phyloP scores from a whole-genome alignment of 1,139 yeast species.

The Schizosaccharomyces versatilis region DNA sequence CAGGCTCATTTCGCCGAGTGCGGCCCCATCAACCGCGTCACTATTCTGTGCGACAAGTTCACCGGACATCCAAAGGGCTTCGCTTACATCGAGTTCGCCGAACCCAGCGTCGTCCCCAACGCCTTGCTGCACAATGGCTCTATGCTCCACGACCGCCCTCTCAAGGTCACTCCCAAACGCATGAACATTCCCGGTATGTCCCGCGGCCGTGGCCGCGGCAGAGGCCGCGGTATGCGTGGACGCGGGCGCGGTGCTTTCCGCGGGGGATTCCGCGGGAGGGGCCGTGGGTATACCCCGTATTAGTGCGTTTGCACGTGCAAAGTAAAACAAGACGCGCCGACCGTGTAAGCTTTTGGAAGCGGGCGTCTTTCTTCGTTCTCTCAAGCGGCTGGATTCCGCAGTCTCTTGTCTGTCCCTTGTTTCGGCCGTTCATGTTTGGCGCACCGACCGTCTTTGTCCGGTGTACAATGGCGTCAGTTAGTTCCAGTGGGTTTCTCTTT shows the following conservation, averaged over 20 bases:
- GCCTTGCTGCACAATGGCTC: conserved; percentile 51
- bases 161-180: conserved; percentile 55
- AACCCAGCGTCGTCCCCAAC: conserved; percentile 35
- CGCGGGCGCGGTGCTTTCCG: conserved; percentile 21
- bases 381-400: background rate
- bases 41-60: conserved; percentile 46
- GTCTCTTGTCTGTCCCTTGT: background rate
- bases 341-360: too few relatives aligned
- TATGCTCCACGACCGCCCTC: conserved; percentile 40
- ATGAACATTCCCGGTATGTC: conserved; percentile 55
- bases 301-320: conserved; percentile 2
- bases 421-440: background rate
- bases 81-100: conserved; percentile 64
- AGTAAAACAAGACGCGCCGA: background rate
- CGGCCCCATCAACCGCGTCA: conserved; percentile 66
- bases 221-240: conserved; percentile 28
- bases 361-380: too few relatives aligned
- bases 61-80: conserved; percentile 71
- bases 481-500: background rate
- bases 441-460: background rate
- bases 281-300: conserved; percentile 12
- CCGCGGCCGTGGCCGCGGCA: conserved; percentile 28
- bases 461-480: background rate
- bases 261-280: conserved; percentile 8
- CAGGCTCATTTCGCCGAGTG: conserved; percentile 55